Conservation (phyloP, 2,329 filamentous ascomycete genomes). For the Neofusicoccum sp. region DNA sequence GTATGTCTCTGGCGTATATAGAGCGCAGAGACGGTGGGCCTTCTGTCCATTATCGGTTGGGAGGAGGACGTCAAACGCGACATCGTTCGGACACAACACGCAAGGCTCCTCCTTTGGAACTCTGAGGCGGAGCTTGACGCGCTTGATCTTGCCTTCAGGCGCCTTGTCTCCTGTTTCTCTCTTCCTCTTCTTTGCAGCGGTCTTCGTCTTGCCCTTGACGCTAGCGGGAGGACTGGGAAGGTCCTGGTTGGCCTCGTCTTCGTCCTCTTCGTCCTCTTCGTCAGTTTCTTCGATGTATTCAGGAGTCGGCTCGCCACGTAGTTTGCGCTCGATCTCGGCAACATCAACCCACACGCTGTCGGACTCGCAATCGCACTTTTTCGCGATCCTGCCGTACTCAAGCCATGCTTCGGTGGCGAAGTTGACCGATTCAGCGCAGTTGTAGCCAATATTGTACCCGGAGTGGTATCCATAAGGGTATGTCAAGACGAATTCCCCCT, state of each 20-base stretch:
- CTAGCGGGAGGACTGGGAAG: slow-evolving; percentile 77
- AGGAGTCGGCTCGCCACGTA: slow-evolving; percentile 78
- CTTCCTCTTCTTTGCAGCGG: slow-evolving; percentile 66
- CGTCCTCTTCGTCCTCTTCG: slow-evolving; percentile 62
- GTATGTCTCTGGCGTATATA: slow-evolving; percentile 89
- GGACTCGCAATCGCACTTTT: slow-evolving; percentile 93
- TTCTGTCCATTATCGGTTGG: slow-evolving; percentile 83
- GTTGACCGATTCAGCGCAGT: slow-evolving; percentile 97
- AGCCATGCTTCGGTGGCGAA: slow-evolving; percentile 96
- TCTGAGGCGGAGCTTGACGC: slow-evolving; percentile 69
- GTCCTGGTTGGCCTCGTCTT: slow-evolving; percentile 54
- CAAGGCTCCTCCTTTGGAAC: slow-evolving; percentile 77
- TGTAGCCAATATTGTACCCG: slow-evolving; percentile 96
- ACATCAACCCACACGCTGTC: slow-evolving; percentile 99
- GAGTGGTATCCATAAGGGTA: slow-evolving; percentile 99
- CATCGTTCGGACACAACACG: slow-evolving; percentile 87
- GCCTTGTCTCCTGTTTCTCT: slow-evolving; percentile 49
- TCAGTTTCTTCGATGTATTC: slow-evolving; percentile 80
- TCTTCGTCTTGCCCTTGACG: slow-evolving; percentile 66
- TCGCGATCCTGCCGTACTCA: slow-evolving; percentile 90
- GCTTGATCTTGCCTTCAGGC: slow-evolving; percentile 68
- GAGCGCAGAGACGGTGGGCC: slow-evolving; percentile 83
- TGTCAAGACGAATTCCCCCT: slow-evolving; percentile 96
- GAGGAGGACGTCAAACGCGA: slow-evolving; percentile 76
- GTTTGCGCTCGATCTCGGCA: slow-evolving; percentile 88